phyloP scores from a whole-genome alignment of 352 stramenopile genomes.

The Pythium sp. region DNA sequence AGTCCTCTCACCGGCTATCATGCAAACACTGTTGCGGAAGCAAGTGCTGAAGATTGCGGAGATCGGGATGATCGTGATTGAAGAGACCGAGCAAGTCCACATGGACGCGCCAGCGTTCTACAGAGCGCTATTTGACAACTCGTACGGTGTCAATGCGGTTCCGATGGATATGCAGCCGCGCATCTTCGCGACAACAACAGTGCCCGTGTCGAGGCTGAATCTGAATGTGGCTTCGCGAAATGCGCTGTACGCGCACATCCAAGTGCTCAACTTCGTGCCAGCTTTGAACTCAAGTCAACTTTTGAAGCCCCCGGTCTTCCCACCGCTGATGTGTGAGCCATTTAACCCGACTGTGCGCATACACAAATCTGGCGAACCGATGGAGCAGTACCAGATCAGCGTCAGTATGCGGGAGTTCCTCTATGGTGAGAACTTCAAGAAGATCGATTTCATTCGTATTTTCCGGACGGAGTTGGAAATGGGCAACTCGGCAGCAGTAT shows the following conservation, averaged over 20 bases:
- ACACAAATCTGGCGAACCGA: background rate
- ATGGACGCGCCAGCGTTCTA: constrained; percentile 61
- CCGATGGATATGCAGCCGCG: constrained; percentile 14
- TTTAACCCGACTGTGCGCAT: constrained; percentile 23
- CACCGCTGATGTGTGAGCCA: constrained; percentile 51
- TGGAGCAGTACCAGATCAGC: constrained; percentile 10
- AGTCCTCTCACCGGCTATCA: constrained; percentile 43
- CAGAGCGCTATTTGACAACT: constrained; percentile 26
- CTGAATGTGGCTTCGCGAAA: constrained; percentile 34
- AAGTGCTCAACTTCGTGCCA: constrained; percentile 61
- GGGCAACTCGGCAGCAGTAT: constrained; percentile 65
- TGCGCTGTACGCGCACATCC: constrained; percentile 57
- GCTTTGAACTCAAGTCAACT: constrained; percentile 26
- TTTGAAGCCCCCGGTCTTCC: constrained; percentile 20
- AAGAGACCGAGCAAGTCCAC: constrained; percentile 67
- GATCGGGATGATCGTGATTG: constrained; percentile 55
- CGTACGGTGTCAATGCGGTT: constrained; percentile 12
- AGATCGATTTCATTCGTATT: constrained; percentile 59
- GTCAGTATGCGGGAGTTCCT: constrained; percentile 57
- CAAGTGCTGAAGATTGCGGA: constrained; percentile 20
- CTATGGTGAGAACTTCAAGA: constrained; percentile 62
- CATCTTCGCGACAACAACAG: constrained; percentile 60
- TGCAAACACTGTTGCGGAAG: constrained; percentile 43
- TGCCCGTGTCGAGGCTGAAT: constrained; percentile 51
- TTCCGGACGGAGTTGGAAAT: constrained; percentile 65